These are phyloP conservation scores for Haplosporangium gracile DNA, from an alignment of 192 early-diverging fungal species.

Conservation along the genomic window DNA sequence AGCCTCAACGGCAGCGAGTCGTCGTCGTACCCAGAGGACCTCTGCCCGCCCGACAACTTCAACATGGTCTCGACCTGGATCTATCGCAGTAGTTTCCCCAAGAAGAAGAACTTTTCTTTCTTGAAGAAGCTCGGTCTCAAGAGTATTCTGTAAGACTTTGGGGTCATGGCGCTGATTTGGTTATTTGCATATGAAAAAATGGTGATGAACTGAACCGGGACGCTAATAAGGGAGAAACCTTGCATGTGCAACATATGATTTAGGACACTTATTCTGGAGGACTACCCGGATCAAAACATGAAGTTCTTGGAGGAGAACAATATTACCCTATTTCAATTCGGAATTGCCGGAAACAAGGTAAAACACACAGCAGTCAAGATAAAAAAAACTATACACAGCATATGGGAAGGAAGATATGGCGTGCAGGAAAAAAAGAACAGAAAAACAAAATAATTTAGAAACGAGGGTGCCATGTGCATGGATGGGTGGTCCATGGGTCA, in stretches of 20 bases:
- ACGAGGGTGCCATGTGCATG: not conserved
- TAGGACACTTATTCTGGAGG: slow-evolving; percentile 93
- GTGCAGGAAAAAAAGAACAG: not conserved
- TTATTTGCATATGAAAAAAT: not conserved
- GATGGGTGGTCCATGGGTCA: not conserved
- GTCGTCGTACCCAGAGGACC: slow-evolving; percentile 64
- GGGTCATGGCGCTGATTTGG: not conserved
- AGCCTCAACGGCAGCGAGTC: slow-evolving; percentile 50
- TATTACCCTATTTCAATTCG: slow-evolving; percentile 89
- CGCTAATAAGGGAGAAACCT: not conserved
- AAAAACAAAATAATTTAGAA: not conserved
- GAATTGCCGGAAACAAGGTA: slow-evolving; percentile 94
- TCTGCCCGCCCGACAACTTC: slow-evolving; percentile 96
- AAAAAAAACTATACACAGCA: not conserved
- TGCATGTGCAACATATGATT: not conserved
- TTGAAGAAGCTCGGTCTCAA: slow-evolving; percentile 88
- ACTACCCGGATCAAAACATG: slow-evolving; percentile 91
- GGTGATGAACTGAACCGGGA: not conserved
- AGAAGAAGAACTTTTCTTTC: slow-evolving; percentile 93
- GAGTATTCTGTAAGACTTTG: slow-evolving; percentile 81
- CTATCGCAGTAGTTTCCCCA: slow-evolving; percentile 95
- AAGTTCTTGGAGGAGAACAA: slow-evolving; percentile 84
- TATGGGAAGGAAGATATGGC: not conserved
- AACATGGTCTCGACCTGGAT: slow-evolving; percentile 94
- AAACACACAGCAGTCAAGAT: not conserved